Percentiles rank a stretch among this genome's conserved stretches.
Evolutionary conservation across 768 basidiomycete genomes (phyloP).

Genomic region (Xerocomellus intermedius): DNA sequence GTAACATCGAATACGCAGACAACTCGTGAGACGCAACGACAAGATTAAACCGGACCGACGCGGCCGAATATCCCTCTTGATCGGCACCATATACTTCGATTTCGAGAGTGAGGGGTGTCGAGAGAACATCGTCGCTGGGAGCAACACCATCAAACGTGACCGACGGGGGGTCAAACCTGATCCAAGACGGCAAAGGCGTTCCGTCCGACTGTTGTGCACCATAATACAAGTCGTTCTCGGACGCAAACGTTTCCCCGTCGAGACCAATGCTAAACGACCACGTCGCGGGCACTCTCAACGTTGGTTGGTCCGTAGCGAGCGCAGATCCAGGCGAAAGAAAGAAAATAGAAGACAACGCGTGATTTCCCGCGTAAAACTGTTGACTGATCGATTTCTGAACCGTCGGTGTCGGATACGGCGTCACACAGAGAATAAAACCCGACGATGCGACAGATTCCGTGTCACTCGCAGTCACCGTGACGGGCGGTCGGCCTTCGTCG

Average conservation of each 20-base stretch:
- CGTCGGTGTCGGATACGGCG: slow-evolving; percentile 50
- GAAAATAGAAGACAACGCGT: slow-evolving; percentile 75
- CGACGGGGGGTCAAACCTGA: slow-evolving; percentile 62
- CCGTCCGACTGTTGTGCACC: slow-evolving; percentile 63
- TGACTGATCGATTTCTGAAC: slow-evolving; percentile 51
- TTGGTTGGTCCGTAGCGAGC: slow-evolving; percentile 47
- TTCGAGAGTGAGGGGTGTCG: slow-evolving; percentile 43
- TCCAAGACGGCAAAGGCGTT: slow-evolving; percentile 71
- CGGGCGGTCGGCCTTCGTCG: slow-evolving; percentile 61
- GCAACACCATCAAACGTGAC: slow-evolving; percentile 79
- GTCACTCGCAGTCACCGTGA: slow-evolving; percentile 66
- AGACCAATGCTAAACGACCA: slow-evolving; percentile 95
- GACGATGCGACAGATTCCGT: slow-evolving; percentile 50
- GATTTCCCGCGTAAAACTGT: slow-evolving; percentile 61
- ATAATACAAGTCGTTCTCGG: slow-evolving; percentile 55
- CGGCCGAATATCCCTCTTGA: slow-evolving; percentile 66
- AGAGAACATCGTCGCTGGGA: slow-evolving; percentile 45
- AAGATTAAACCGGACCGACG: slow-evolving; percentile 58
- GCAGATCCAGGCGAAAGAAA: slow-evolving; percentile 59
- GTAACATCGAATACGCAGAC: slow-evolving; percentile 46
- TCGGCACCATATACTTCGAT: slow-evolving; percentile 71
- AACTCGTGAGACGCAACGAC: slow-evolving; percentile 71
- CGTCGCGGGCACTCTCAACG: slow-evolving; percentile 68
- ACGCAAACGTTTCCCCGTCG: slow-evolving; percentile 56
- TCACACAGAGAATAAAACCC: slow-evolving; percentile 55